A percentile compares a stretch with the other conserved stretches of the same genome.
phyloP scores from a whole-genome alignment of 2,329 filamentous ascomycete species.

The Clonostachys rhizophaga region DNA sequence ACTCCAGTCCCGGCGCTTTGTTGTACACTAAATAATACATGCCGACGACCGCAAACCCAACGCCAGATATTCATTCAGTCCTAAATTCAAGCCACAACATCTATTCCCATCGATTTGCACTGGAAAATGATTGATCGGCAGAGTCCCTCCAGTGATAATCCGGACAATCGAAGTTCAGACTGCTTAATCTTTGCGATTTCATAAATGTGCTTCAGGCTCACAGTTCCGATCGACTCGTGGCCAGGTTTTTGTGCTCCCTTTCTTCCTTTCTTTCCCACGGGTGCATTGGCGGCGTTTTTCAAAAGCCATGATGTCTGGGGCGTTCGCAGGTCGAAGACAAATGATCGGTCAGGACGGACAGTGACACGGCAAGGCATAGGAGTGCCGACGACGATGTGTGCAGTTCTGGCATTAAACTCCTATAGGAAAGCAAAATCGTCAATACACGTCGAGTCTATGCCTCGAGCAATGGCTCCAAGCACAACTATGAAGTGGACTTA shows the following conservation, averaged over 20 bases:
- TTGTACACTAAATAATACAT: background rate
- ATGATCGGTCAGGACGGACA: slow-evolving; percentile 88
- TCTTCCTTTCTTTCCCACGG: slow-evolving; percentile 66
- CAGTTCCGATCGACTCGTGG: slow-evolving; percentile 72
- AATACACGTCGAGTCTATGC: no score
- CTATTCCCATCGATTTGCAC: slow-evolving; percentile 71
- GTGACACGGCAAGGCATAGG: slow-evolving; percentile 88
- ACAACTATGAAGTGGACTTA: slow-evolving; percentile 26
- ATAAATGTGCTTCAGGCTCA: slow-evolving; percentile 93
- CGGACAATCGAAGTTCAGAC: slow-evolving; percentile 68
- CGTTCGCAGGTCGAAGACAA: slow-evolving; percentile 89
- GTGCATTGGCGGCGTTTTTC: slow-evolving; percentile 74
- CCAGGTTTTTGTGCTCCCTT: slow-evolving; percentile 74
- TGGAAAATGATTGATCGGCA: slow-evolving; percentile 72
- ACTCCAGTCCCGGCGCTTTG: background rate
- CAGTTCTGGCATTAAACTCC: slow-evolving; percentile 96
- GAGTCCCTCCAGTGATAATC: slow-evolving; percentile 63
- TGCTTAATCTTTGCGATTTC: slow-evolving; percentile 98
- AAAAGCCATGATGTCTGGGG: slow-evolving; percentile 91
- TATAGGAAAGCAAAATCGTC: slow-evolving; percentile 26
- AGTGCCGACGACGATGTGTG: slow-evolving; percentile 75
- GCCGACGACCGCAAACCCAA: background rate
- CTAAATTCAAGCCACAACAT: slow-evolving; percentile 54
- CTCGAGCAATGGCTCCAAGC: background rate
- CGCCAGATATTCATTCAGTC: background rate